A percentile compares a stretch with the other conserved stretches of the same genome.
Conservation (phyloP, 2,329 filamentous ascomycete genomes). For the Amesomyces nigricolor region DNA sequence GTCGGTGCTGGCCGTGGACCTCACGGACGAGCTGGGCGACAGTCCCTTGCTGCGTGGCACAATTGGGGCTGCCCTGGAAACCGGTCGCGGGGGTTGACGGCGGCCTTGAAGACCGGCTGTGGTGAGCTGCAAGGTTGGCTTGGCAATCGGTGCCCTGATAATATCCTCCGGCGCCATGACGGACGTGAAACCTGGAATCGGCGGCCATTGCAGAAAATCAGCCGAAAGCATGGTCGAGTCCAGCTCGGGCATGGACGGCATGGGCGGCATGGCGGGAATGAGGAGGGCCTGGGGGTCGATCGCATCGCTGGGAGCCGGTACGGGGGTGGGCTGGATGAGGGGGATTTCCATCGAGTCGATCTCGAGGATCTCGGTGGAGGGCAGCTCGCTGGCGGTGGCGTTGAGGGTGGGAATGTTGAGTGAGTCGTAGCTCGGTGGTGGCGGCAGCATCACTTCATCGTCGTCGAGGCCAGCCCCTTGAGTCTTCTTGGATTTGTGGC, state of each 20-base stretch:
- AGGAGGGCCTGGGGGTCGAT: conserved; percentile 31
- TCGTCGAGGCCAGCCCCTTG: conserved; percentile 29
- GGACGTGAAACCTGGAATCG: conserved; percentile 11
- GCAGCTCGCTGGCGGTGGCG: conserved; percentile 37
- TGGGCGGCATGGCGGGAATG: conserved; percentile 13
- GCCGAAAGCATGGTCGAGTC: conserved; percentile 26
- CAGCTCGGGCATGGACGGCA: conserved; percentile 28
- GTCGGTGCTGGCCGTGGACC: conserved; percentile 40
- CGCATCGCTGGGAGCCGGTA: conserved; percentile 18
- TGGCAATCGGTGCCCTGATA: conserved; percentile 1
- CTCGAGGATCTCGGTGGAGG: conserved; percentile 47
- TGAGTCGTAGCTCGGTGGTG: conserved; percentile 45
- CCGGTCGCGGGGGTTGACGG: conserved; percentile 27
- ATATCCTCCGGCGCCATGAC: conserved; percentile 8
- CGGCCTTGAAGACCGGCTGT: conserved; percentile 34
- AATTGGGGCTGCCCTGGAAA: conserved; percentile 15
- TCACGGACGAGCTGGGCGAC: conserved; percentile 44
- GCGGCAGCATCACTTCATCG: conserved; percentile 32
- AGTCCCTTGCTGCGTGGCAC: conserved; percentile 38
- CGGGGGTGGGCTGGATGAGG: conserved; percentile 2
- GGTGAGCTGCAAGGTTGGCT: conserved; percentile 37
- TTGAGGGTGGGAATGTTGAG: conserved; percentile 28
- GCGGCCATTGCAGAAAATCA: conserved; percentile 29
- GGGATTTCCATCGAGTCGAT: conserved; percentile 44
- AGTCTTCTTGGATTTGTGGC: conserved; percentile 41